Base-by-base conservation (phyloP, 148 eudicot species). In the Rhododendron williamsianum region DNA sequence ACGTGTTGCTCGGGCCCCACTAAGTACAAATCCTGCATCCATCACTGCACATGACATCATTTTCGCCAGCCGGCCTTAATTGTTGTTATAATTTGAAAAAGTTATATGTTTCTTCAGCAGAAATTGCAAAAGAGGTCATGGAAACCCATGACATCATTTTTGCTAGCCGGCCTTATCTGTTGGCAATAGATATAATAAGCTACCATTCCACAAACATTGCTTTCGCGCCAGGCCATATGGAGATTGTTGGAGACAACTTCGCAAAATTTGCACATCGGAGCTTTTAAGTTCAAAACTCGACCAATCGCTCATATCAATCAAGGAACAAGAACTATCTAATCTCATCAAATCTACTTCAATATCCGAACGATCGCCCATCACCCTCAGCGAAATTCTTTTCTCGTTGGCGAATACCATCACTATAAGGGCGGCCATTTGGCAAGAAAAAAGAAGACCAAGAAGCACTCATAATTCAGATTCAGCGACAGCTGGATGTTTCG, bases 361-460 rank as follows among this genome's bases (percentile, higher is more conserved):
- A n/a, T 7, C 4, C 11, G 0, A 65, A 65, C 4, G 30, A 21
- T 65, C 13, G 27, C 30, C 71, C 30, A 65, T 65, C 71, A 65
- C 9, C 30, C 71, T n/a, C 71, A n/a, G 71, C 71, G 30, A n/a
- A 23, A 65, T 8, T 65, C 71, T 65, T 65, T 65, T 23, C 71
- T 30, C 87, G 0, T 43, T 49, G 3, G 19, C 86, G 9, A 78
- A 78, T 48, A 38, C 33, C 49, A 80, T 87, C 3, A 76, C 76
- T 51, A n/a, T 84, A 13, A 81, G 83, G 58, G 86, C 88, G 23
- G 87, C 84, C 4, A 33, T 46, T 88, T 82, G 91, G 90, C 16
- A 84, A 81, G 78, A 84, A 82, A 51, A 18, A 38, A 18, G 58
- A 60, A 6, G 82, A 88, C 9, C 81, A 78, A 72, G 85, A 87